Base-by-base conservation (phyloP, 2,329 filamentous ascomycete genomes). In the Hypoxylon sp. region DNA sequence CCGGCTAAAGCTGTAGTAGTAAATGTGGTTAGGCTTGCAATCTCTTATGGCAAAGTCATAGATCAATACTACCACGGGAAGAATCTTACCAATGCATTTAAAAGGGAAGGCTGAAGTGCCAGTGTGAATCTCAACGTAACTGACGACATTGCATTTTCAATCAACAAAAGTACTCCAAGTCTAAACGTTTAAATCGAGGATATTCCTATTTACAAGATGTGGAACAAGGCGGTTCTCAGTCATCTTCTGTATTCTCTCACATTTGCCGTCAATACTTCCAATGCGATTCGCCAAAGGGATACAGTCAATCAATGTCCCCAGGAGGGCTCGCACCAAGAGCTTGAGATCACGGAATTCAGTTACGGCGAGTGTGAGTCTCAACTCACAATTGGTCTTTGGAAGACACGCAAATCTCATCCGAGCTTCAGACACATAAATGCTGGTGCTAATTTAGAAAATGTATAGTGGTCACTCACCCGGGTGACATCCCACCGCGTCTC, bases 401-500 rank as follows among this genome's bases (percentile, higher is more conserved):
- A n/a, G n/a, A n/a, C n/a, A n/a, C n/a, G n/a, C n/a, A n/a, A n/a
- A n/a, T n/a, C n/a, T n/a, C n/a, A n/a, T n/a, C n/a, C n/a, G n/a
- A n/a, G n/a, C n/a, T n/a, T n/a, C n/a, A n/a, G n/a, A n/a, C n/a
- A n/a, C n/a, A n/a, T n/a, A n/a, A n/a, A n/a, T n/a, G n/a, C n/a
- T n/a, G n/a, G n/a, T n/a, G n/a, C n/a, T n/a, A n/a, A n/a, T n/a
- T n/a, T n/a, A n/a, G n/a, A n/a, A n/a, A n/a, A n/a, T n/a, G n/a
- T n/a, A n/a, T 8, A 53, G 43, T 43, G 31, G 25, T 16, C 15
- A 19, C 31, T 15, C 25, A 29, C 13, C 51, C 34, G 7, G 44
- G 38, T n/a, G 51, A 50, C 23, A 50, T 50, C 25, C 45, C 51
- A 2, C 51, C 34, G 19, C 34, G 51, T n/a, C 34, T 16, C 12